Percentiles rank a stretch among this genome's conserved stretches.
phyloP scores from a whole-genome alignment of 306 rosid genomes.

The Bauhinia variegata region DNA sequence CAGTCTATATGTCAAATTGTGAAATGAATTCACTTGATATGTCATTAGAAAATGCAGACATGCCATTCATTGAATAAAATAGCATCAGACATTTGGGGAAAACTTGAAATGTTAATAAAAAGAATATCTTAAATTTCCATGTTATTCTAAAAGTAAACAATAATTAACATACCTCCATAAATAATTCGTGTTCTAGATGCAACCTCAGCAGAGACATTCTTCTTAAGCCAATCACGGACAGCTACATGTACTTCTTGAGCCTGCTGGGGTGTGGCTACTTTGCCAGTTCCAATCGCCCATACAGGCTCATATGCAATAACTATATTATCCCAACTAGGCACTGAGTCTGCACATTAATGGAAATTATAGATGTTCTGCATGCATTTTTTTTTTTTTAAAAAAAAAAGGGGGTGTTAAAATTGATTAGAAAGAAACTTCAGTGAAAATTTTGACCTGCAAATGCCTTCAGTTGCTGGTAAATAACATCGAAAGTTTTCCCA shows the following conservation, averaged over 20 bases:
- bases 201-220: constrained; percentile 79
- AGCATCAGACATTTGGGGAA: constrained; percentile 1
- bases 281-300: constrained; percentile 99
- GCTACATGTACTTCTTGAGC: constrained; percentile 99
- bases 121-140: constrained; percentile 7
- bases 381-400: not conserved
- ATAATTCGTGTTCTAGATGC: constrained; percentile 93
- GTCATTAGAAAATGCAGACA: not conserved
- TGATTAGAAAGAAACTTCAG: constrained; percentile 20
- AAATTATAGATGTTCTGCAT: constrained; percentile 19
- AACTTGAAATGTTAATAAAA: constrained; percentile 6
- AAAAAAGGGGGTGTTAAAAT: constrained; percentile 26
- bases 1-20: not conserved
- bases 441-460: constrained; percentile 64
- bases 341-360: constrained; percentile 65
- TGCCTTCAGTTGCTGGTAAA: constrained; percentile 84
- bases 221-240: constrained; percentile 88
- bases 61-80: constrained; percentile 1
- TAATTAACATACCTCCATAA: constrained; percentile 73
- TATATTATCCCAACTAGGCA: constrained; percentile 89
- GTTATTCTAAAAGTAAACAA: not conserved
- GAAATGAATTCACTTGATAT: constrained; percentile 7
- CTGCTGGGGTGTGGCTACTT: constrained; percentile 93
- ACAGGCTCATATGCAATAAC: constrained; percentile 99
- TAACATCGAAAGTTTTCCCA: constrained; percentile 90